phyloP scores from a whole-genome alignment of 2,329 filamentous ascomycete species.

The Colletotrichum cereale region DNA sequence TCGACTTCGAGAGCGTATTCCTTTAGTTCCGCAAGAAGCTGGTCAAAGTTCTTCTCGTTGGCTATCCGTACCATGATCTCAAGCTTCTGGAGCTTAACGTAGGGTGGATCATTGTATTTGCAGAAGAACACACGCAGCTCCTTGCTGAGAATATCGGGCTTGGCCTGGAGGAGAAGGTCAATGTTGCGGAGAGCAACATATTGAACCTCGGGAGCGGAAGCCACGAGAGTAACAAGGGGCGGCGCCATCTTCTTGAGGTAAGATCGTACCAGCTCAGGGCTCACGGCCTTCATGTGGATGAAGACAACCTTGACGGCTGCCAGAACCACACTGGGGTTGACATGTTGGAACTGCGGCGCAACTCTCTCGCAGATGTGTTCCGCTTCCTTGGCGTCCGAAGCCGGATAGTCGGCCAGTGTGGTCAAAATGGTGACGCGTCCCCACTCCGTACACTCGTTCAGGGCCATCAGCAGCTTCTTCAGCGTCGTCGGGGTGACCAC shows the following conservation, averaged over 20 bases:
- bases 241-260: conserved; percentile 99
- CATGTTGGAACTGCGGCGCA: conserved; percentile 96
- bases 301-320: conserved; percentile 99
- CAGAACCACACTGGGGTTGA: conserved; percentile 95
- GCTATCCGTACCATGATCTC: conserved; percentile 99
- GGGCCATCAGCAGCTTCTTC: conserved; percentile 95
- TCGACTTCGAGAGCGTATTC: conserved; percentile 98
- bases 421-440: conserved; percentile 93
- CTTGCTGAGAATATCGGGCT: conserved; percentile 96
- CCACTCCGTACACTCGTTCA: conserved; percentile 99
- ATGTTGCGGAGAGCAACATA: conserved; percentile 98
- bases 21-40: conserved; percentile 92
- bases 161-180: conserved; percentile 93
- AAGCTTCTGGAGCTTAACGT: conserved; percentile 96
- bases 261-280: conserved; percentile 80
- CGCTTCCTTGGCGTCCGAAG: conserved; percentile 91
- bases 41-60: conserved; percentile 96
- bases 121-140: conserved; percentile 99
- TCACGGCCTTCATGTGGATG: conserved; percentile 90
- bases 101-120: conserved; percentile 99
- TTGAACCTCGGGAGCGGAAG: conserved; percentile 95
- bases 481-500: conserved; percentile 84
- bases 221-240: conserved; percentile 91
- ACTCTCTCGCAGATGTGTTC: conserved; percentile 99
- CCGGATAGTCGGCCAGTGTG: conserved; percentile 88